These are phyloP conservation scores for Mycena kentingensis DNA, from an alignment of 768 basidiomycete species.

Conservation along the genomic window DNA sequence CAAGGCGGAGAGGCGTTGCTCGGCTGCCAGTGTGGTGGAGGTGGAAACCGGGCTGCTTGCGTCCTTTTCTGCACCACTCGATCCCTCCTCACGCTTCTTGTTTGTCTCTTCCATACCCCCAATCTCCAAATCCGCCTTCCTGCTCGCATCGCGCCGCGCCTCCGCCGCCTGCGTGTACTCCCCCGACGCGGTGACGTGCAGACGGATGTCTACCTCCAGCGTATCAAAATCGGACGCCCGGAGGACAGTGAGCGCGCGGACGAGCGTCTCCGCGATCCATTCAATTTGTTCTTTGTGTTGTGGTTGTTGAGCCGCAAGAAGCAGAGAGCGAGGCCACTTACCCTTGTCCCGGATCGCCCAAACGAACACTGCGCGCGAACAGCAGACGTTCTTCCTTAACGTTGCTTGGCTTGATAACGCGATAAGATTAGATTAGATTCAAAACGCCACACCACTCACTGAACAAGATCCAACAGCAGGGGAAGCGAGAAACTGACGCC, in stretches of 20 bases:
- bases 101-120: slow-evolving; percentile 19
- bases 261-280: slow-evolving; percentile 48
- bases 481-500: slow-evolving; percentile 52
- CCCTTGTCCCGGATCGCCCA: slow-evolving; percentile 48
- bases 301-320: not conserved
- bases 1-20: slow-evolving; percentile 23
- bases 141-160: no score
- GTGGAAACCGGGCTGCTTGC: no score
- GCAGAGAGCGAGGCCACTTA: slow-evolving; percentile 18
- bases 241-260: slow-evolving; percentile 28
- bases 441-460: slow-evolving; percentile 32
- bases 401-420: slow-evolving; percentile 30
- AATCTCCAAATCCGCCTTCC: slow-evolving; percentile 23
- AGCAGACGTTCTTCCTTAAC: slow-evolving; percentile 27
- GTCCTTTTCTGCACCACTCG: no score
- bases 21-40: not conserved
- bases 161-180: slow-evolving; percentile 23
- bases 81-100: slow-evolving; percentile 11
- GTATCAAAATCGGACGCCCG: slow-evolving; percentile 26
- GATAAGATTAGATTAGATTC: not conserved
- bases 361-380: slow-evolving; percentile 38
- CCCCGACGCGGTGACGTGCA: slow-evolving; percentile 41
- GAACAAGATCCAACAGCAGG: slow-evolving; percentile 43
- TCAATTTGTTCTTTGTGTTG: slow-evolving; percentile 35
- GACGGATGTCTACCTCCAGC: slow-evolving; percentile 39